These are phyloP conservation scores for Bombardia bombarda DNA, from an alignment of 495 filamentous ascomycete genomes.

Conservation along the genomic window DNA sequence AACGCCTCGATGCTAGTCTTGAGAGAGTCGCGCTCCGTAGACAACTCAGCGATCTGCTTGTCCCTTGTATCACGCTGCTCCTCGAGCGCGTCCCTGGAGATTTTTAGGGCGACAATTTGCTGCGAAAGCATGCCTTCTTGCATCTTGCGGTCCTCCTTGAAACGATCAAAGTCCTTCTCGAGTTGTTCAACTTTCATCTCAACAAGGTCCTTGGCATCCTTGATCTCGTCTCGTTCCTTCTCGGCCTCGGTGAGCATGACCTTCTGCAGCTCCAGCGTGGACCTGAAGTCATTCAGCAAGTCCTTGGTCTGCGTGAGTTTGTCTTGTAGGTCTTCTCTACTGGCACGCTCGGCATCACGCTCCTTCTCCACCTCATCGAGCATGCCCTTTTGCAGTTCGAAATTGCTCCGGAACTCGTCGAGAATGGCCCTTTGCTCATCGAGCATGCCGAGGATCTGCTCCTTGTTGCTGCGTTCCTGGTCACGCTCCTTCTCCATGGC, in stretches of 20 bases:
- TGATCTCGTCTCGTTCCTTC: constrained; percentile 31
- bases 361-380: constrained; percentile 27
- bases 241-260: constrained; percentile 30
- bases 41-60: constrained; percentile 27
- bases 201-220: constrained; percentile 19
- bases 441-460: constrained; percentile 14
- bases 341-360: constrained; percentile 16
- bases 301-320: constrained; percentile 29
- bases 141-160: constrained; percentile 26
- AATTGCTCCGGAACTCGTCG: constrained; percentile 36
- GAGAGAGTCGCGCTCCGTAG: constrained; percentile 18
- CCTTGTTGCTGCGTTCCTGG: constrained; percentile 14
- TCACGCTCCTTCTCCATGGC: constrained; percentile 25
- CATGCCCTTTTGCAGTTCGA: constrained; percentile 27
- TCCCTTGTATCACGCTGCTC: constrained; percentile 28
- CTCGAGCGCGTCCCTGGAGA: constrained; percentile 25
- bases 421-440: constrained; percentile 33
- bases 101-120: constrained; percentile 29
- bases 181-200: constrained; percentile 23
- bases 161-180: constrained; percentile 14
- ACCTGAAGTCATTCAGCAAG: constrained; percentile 30
- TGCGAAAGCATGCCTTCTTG: constrained; percentile 27
- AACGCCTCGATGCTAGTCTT: constrained; percentile 8
- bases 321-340: constrained; percentile 13
- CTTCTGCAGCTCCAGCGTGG: constrained; percentile 28